Evolutionary conservation across 2,329 filamentous ascomycete genomes (phyloP), one percentile per base, ranked within the genome.

Genomic region (Juglanconis sp.): DNA sequence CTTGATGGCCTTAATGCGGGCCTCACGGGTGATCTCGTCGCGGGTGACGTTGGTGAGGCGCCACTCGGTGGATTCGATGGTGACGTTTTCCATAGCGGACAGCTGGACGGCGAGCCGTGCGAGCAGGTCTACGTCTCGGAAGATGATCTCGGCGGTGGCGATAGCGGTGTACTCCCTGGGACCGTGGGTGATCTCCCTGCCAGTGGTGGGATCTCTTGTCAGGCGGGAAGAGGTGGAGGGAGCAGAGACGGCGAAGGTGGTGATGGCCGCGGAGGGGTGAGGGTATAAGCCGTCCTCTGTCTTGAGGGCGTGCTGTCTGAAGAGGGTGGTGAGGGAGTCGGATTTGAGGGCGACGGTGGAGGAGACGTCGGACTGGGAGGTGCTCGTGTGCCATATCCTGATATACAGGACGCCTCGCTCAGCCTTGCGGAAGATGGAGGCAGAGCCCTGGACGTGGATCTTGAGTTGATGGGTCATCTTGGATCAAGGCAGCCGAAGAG

Each of bases 391-490:
- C 2, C 54, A 62, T 24, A 66, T 31, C 3, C 24, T 17, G n/a
- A 66, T 56, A n/a, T 59, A 47, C 15, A 66, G 52, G 5, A 65
- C 64, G 38, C 64, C 64, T 3, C 65, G 64, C 34, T 66, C 65
- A 46, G 65, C 65, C 31, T 24, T 64, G 35, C 64, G 64, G 42
- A 64, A 64, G 40, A 64, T 61, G 5, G 64, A 66, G 13, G 56
- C 65, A 1, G 34, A 62, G 15, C 63, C 64, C 17, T 64, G 50
- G 48, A 66, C 65, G 35, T 61, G 40, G 17, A 66, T 65, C 24
- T 66, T 63, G 38, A 66, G 64, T 10, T 63, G 59, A 13, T 64
- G 64, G 32, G 38, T 7, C 60, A 62, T 65, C 1, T 15, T 24
- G 55, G 24, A 32, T 32, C 24, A 13, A n/a, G n/a, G 11, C 7